Conservation (phyloP, 108 stramenopile species). For the Hondaea fermentalgiana region DNA sequence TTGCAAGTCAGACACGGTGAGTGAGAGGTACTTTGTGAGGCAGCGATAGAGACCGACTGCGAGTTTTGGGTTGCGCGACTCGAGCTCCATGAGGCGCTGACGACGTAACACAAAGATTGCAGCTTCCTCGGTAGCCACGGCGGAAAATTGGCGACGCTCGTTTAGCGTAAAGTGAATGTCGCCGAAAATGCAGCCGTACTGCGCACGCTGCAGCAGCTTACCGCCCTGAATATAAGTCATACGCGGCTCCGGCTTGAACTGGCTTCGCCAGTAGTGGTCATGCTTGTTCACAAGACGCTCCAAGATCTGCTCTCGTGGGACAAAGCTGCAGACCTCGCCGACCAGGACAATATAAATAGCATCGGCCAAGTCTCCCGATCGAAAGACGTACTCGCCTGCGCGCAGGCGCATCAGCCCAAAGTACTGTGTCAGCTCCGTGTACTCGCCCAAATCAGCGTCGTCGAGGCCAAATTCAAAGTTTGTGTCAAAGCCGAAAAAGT, state of each 20-base stretch:
- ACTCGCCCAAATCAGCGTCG: not conserved
- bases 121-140: not conserved
- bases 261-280: not conserved
- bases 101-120: not conserved
- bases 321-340: not conserved
- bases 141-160: not conserved
- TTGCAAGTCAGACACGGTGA: not conserved
- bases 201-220: not conserved
- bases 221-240: not conserved
- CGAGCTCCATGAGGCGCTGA: not conserved
- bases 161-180: not conserved
- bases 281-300: not conserved
- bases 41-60: not conserved
- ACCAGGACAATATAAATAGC: not conserved
- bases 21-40: not conserved
- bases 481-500: constrained; percentile 1
- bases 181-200: constrained; percentile 12
- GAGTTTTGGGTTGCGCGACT: not conserved
- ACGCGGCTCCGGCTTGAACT: not conserved
- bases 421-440: not conserved
- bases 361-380: not conserved
- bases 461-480: not conserved
- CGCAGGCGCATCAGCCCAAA: constrained; percentile 7
- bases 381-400: not conserved
- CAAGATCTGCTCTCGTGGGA: not conserved